These are phyloP conservation scores for Colletotrichum orchidophilum DNA, from an alignment of 2,329 filamentous ascomycete genomes.

Conservation along the genomic window DNA sequence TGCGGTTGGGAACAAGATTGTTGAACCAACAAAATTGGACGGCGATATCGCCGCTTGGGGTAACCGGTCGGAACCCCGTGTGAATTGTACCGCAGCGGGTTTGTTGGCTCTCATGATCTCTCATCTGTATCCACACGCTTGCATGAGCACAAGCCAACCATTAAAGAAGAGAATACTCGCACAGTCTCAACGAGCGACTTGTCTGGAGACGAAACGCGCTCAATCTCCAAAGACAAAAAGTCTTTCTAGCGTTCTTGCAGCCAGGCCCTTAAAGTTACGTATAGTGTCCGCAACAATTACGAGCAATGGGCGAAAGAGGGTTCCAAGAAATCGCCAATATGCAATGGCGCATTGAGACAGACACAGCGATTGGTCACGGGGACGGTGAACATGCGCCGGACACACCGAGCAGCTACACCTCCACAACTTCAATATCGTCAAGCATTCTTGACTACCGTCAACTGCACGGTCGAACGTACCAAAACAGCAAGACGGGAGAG, in stretches of 20 bases:
- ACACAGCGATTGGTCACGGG: not conserved
- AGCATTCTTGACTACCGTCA: not conserved
- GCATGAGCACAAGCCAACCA: not conserved
- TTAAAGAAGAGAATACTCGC: no score
- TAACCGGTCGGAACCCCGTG: not conserved
- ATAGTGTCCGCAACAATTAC: not conserved
- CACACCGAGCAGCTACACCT: not conserved
- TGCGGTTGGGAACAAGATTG: not conserved
- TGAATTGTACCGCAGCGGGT: not conserved
- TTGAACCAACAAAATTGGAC: not conserved
- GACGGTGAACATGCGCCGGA: not conserved
- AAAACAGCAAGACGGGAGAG: not conserved
- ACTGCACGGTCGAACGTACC: not conserved
- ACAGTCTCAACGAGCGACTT: no score
- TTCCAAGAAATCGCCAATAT: not conserved
- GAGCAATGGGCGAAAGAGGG: not conserved
- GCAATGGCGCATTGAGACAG: not conserved
- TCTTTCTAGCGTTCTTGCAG: not conserved
- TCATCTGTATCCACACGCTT: not conserved
- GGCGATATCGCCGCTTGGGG: no score
- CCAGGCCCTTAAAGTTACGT: no score
- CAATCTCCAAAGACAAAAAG: not conserved
- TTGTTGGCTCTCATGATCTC: not conserved
- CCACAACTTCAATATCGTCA: not conserved
- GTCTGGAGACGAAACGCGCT: not conserved